Evolutionary conservation across 495 filamentous ascomycete species (phyloP).

Genomic region (Neurospora sp.): DNA sequence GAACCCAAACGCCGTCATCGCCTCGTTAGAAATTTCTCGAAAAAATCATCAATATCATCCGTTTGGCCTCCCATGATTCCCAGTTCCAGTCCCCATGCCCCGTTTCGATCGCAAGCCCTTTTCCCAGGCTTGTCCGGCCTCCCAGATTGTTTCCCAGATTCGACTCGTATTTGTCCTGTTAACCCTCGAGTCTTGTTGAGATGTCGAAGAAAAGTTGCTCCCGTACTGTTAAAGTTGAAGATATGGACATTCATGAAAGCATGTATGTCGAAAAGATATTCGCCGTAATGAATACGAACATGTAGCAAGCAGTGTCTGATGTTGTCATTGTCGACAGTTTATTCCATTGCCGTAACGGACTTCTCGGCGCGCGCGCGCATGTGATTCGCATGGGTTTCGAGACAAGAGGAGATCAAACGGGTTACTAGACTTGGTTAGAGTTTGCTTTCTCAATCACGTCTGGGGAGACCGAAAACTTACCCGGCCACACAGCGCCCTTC

Average conservation of each 20-base stretch:
- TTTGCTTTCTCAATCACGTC: not conserved
- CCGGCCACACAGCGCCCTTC: slow-evolving; percentile 84
- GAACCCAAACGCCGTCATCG: not conserved
- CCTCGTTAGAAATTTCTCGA: not conserved
- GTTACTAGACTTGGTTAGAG: slow-evolving; percentile 46
- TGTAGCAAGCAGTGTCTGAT: not conserved
- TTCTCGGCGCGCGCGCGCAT: slow-evolving; percentile 61
- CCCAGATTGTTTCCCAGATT: not conserved
- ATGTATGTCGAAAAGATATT: not conserved
- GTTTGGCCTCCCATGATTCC: not conserved
- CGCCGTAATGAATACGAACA: not conserved
- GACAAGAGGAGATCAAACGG: slow-evolving; percentile 75
- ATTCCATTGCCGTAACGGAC: slow-evolving; percentile 34
- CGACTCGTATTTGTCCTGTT: not conserved
- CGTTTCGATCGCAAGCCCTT: not conserved
- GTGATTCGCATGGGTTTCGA: slow-evolving; percentile 76
- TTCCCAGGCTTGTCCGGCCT: not conserved
- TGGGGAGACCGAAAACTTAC: slow-evolving; percentile 38
- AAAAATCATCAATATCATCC: not conserved
- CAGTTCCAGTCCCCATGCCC: not conserved
- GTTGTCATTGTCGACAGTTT: not conserved
- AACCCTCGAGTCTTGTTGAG: not conserved
- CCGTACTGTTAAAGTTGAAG: not conserved
- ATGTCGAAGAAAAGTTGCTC: not conserved
- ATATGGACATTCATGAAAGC: not conserved